phyloP scores from a whole-genome alignment of 83 land plant species.

The Picea abies region DNA sequence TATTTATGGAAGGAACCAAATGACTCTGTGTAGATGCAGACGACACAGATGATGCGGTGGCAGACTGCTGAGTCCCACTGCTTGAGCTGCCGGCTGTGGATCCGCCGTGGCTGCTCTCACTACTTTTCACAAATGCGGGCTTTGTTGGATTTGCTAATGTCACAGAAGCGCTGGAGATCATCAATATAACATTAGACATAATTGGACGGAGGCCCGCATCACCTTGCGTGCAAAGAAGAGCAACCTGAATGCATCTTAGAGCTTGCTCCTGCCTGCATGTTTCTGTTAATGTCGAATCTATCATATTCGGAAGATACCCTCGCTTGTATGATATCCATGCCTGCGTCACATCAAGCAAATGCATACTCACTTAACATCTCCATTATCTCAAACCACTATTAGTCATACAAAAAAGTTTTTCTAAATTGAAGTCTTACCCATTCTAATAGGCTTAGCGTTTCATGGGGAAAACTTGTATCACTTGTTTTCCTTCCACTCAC shows the following conservation, averaged over 20 bases:
- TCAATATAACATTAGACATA: not conserved
- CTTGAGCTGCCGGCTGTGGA: too few species aligned
- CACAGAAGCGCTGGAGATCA: constrained; percentile 8
- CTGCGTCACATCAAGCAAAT: not conserved
- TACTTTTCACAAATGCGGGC: too few species aligned
- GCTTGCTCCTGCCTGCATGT: not conserved
- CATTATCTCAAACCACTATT: too few species aligned
- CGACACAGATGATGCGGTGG: too few species aligned
- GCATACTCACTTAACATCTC: too few species aligned
- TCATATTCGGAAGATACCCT: not conserved
- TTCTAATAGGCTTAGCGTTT: not conserved
- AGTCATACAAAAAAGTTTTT: too few species aligned
- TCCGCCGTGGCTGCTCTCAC: too few species aligned
- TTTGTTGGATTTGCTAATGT: too few species aligned
- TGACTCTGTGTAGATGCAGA: too few species aligned
- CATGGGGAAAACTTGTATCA: not conserved
- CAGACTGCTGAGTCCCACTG: too few species aligned
- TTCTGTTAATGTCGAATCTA: not conserved
- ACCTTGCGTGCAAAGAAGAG: not conserved
- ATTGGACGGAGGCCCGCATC: not conserved
- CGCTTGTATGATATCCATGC: not conserved
- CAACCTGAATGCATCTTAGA: not conserved
- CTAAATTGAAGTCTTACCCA: too few species aligned
- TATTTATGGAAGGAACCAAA: too few species aligned
- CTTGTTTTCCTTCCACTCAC: not conserved